Evolutionary conservation across 805 yeast genomes (phyloP).

Genomic region (Spathaspora gorwiae): DNA sequence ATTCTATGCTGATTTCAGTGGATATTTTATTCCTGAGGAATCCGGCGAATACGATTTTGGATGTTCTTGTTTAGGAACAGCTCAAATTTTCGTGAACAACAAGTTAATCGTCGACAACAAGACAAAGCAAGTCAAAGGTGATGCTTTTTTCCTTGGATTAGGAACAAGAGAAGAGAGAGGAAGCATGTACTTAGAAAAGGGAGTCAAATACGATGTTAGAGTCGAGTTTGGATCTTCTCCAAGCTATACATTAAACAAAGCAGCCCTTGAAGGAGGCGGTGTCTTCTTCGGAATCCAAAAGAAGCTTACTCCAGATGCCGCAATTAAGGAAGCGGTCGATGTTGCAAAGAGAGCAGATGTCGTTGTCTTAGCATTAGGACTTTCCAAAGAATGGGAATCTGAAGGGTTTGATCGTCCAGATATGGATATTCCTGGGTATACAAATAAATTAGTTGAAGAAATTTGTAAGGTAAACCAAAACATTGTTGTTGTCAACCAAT

Average conservation of each 20-base stretch:
- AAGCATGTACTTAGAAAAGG: conserved; percentile 35
- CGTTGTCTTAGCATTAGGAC: conserved; percentile 24
- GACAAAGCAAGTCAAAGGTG: conserved; percentile 46
- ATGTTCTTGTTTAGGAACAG: conserved; percentile 49
- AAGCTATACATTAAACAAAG: conserved; percentile 21
- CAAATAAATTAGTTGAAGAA: conserved; percentile 21
- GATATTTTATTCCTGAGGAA: conserved; percentile 42
- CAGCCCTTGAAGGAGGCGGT: conserved; percentile 19
- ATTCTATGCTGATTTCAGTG: conserved; percentile 43
- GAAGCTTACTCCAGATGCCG: conserved; percentile 19
- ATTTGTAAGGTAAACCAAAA: conserved; percentile 24
- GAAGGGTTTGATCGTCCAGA: conserved; percentile 28
- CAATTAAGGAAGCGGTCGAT: conserved; percentile 20
- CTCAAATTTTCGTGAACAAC: conserved; percentile 49
- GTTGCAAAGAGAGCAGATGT: conserved; percentile 24
- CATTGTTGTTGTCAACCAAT: conserved; percentile 29
- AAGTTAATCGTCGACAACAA: conserved; percentile 52
- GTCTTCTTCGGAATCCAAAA: conserved; percentile 17
- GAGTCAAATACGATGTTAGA: conserved; percentile 38
- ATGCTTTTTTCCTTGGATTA: conserved; percentile 41
- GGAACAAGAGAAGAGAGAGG: conserved; percentile 48
- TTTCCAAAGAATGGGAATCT: conserved; percentile 26
- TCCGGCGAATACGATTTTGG: conserved; percentile 51
- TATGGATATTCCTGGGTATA: conserved; percentile 27
- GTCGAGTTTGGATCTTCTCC: conserved; percentile 44